These are phyloP conservation scores for Artomyces pyxidatus DNA, from an alignment of 768 basidiomycete genomes.

Conservation along the genomic window DNA sequence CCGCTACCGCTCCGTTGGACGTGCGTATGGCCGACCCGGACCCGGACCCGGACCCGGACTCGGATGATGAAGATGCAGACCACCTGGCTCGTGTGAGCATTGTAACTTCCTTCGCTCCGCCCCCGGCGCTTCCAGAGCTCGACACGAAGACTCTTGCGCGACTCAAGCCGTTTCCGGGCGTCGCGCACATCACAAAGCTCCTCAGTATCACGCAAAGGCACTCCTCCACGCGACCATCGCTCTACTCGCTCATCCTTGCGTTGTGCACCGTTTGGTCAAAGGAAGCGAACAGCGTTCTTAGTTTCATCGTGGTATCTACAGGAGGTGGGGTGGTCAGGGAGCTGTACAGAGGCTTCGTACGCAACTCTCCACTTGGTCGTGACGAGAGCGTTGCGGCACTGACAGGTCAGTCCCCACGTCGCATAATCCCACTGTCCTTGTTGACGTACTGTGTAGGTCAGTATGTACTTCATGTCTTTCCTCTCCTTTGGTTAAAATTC, in stretches of 20 bases:
- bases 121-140: constrained; percentile 30
- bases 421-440: background rate
- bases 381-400: constrained; percentile 35
- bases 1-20: background rate
- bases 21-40: constrained; percentile 4
- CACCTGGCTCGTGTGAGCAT: constrained; percentile 26
- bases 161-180: constrained; percentile 45
- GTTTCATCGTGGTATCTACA: constrained; percentile 40
- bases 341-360: constrained; percentile 61
- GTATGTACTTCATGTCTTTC: constrained; percentile 1
- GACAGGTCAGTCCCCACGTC: constrained; percentile 28
- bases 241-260: constrained; percentile 53
- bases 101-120: constrained; percentile 28
- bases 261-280: constrained; percentile 55
- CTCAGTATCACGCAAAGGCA: constrained; percentile 36
- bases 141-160: constrained; percentile 59
- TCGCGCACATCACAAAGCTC: constrained; percentile 46
- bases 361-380: constrained; percentile 52
- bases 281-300: constrained; percentile 49
- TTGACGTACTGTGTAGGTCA: background rate
- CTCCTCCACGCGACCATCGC: constrained; percentile 31
- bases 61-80: no score
- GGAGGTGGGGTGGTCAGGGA: constrained; percentile 65
- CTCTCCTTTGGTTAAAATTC: no score
- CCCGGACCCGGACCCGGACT: constrained; percentile 21